phyloP scores from a whole-genome alignment of 1,284 basidiomycete species.

The Coniferiporia weirii region DNA sequence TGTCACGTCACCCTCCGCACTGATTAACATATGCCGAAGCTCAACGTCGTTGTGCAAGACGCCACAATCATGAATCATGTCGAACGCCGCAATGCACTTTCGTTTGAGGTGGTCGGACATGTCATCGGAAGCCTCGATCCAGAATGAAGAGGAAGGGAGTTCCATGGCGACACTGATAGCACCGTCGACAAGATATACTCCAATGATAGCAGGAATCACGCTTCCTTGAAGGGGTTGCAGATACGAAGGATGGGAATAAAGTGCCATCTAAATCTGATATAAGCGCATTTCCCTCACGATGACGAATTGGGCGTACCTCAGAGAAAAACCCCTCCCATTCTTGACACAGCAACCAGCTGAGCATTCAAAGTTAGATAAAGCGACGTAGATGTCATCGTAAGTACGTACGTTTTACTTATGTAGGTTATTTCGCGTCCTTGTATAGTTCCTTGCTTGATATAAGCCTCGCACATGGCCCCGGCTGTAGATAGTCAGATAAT shows the following conservation, averaged over 20 bases:
- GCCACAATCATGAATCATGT: conserved; percentile 43
- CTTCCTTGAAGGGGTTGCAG: conserved; percentile 48
- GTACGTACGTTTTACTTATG: conserved; percentile 42
- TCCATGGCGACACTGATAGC: conserved; percentile 45
- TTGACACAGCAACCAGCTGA: conserved; percentile 22
- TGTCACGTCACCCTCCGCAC: conserved; percentile 48
- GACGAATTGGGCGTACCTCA: conserved; percentile 20
- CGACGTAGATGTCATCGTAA: not conserved
- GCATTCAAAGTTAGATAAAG: not conserved
- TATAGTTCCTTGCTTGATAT: conserved; percentile 35
- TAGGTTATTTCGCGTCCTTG: conserved; percentile 35
- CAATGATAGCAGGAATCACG: conserved; percentile 49
- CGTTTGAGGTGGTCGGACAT: conserved; percentile 49
- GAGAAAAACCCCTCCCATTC: conserved; percentile 21
- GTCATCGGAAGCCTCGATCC: conserved; percentile 48
- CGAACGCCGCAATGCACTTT: conserved; percentile 42
- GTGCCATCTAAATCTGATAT: conserved; percentile 27
- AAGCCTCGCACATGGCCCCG: conserved; percentile 36
- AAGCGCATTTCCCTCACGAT: not conserved
- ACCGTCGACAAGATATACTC: conserved; percentile 37
- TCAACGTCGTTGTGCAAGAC: conserved; percentile 48
- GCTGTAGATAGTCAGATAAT: conserved; percentile 25
- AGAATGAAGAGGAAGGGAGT: conserved; percentile 47
- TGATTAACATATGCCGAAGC: conserved; percentile 52
- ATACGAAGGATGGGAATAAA: conserved; percentile 40